phyloP scores from a whole-genome alignment of 1,284 basidiomycete genomes.

The Mycosarcoma mackinlayi region DNA sequence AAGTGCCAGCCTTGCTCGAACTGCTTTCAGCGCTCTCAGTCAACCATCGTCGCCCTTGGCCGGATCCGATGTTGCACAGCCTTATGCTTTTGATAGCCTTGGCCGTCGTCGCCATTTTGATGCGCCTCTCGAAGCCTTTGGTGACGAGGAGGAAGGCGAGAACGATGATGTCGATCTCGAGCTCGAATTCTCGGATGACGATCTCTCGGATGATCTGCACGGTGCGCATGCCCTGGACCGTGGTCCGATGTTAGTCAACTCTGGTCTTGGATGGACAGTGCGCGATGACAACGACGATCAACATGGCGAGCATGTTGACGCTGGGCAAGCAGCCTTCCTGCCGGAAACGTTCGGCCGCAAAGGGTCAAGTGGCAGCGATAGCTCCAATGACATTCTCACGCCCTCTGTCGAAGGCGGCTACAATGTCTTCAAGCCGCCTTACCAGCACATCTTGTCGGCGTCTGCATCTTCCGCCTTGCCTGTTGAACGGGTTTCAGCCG shows the following conservation, averaged over 20 bases:
- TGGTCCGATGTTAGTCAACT: constrained; percentile 46
- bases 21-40: constrained; percentile 32
- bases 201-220: constrained; percentile 44
- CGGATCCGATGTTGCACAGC: constrained; percentile 5
- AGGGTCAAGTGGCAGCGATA: constrained; percentile 29
- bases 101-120: constrained; percentile 36
- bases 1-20: constrained; percentile 19
- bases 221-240: neutral
- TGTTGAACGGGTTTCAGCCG: neutral
- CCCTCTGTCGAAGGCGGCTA: constrained; percentile 63
- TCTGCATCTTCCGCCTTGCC: constrained; percentile 6
- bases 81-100: constrained; percentile 29
- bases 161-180: constrained; percentile 52
- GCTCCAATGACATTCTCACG: constrained; percentile 50
- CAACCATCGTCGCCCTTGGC: constrained; percentile 46
- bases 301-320: constrained; percentile 2
- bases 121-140: constrained; percentile 34
- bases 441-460: constrained; percentile 39
- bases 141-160: constrained; percentile 52
- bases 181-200: constrained; percentile 58
- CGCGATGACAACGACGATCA: constrained; percentile 15
- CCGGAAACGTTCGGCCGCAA: constrained; percentile 36
- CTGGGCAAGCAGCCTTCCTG: constrained; percentile 16
- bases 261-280: constrained; percentile 51
- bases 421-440: constrained; percentile 62